phyloP scores from a whole-genome alignment of 2,329 filamentous ascomycete species.

The Trichophyton simii region DNA sequence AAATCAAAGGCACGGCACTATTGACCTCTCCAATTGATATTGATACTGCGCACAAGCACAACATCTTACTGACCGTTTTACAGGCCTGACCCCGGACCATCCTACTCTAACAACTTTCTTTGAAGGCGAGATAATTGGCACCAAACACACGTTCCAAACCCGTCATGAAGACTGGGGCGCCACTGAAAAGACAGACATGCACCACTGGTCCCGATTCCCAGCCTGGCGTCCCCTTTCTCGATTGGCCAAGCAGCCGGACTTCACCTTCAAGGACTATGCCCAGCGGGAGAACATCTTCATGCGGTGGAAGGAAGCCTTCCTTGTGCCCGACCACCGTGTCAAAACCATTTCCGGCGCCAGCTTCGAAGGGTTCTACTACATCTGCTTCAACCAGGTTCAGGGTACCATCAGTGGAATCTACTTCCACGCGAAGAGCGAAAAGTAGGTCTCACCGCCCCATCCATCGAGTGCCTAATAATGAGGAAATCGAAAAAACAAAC shows the following conservation, averaged over 20 bases:
- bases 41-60: too few species aligned
- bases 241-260: constrained; percentile 47
- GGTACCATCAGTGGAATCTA: constrained; percentile 88
- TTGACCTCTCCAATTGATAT: too few species aligned
- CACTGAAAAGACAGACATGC: constrained; percentile 77
- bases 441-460: constrained; percentile 46
- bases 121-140: constrained; percentile 93
- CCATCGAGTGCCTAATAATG: background rate
- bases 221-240: constrained; percentile 67
- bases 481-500: background rate
- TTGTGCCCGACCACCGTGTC: constrained; percentile 89
- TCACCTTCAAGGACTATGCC: constrained; percentile 54
- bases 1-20: constrained; percentile 63
- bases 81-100: constrained; percentile 87
- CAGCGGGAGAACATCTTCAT: constrained; percentile 89
- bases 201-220: constrained; percentile 83
- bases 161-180: constrained; percentile 84
- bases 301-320: constrained; percentile 98
- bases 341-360: constrained; percentile 85
- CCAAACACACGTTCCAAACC: constrained; percentile 87
- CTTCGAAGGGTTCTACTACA: constrained; percentile 98
- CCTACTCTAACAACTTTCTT: constrained; percentile 97
- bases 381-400: constrained; percentile 88
- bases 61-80: background rate
- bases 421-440: constrained; percentile 95